Evolutionary conservation across 106 monocot genomes (phyloP).

Genomic region (Apostasia ramifera): DNA sequence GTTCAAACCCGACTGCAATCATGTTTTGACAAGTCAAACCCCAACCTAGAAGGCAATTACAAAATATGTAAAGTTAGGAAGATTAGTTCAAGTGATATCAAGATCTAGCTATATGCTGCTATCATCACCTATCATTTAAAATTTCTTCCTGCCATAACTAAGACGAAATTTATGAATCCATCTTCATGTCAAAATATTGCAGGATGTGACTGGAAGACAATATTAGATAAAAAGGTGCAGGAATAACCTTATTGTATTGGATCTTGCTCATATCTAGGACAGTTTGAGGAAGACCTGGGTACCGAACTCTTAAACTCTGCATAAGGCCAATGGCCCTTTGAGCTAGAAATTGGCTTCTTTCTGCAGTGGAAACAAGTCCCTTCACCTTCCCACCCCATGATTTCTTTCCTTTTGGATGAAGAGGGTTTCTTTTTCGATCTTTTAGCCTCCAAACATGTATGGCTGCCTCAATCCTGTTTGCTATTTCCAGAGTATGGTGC

Average conservation of each 20-base stretch:
- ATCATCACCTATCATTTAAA: no score
- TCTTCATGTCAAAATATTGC: no score
- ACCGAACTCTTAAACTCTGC: constrained; percentile 66
- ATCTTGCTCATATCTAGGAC: constrained; percentile 97
- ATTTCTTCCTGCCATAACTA: no score
- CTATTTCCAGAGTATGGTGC: constrained; percentile 84
- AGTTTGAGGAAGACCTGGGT: constrained; percentile 92
- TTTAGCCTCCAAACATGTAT: constrained; percentile 80
- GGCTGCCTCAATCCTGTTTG: constrained; percentile 86
- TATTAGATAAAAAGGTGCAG: no score
- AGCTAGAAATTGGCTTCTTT: constrained; percentile 51
- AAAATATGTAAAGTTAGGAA: no score
- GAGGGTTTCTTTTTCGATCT: constrained; percentile 27
- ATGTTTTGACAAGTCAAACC: no score
- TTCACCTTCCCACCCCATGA: constrained; percentile 88
- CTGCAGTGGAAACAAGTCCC: constrained; percentile 47
- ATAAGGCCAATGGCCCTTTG: constrained; percentile 68
- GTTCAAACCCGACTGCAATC: no score
- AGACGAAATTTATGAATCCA: no score
- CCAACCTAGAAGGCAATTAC: no score
- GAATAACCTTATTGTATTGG: constrained; percentile 89
- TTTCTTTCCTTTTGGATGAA: constrained; percentile 44
- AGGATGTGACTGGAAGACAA: no score
- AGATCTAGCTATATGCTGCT: no score
- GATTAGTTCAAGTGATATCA: no score